Conservation (phyloP, 140 eudicot species). For the Stevia rebaudiana region DNA sequence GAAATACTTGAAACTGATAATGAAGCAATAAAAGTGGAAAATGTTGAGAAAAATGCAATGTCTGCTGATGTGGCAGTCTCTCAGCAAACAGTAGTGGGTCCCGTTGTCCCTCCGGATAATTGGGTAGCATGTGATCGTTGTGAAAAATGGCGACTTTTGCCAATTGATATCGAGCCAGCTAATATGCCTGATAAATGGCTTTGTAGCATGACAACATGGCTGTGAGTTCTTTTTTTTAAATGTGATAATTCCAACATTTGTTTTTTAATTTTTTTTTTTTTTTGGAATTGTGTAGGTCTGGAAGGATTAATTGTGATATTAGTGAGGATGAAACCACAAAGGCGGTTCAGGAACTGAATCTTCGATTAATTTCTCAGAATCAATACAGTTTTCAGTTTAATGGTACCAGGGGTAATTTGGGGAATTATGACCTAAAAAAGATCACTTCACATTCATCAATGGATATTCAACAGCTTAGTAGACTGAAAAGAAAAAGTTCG, state of each 20-base stretch:
- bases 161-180: slow-evolving; percentile 46
- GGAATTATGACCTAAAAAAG: slow-evolving; percentile 13
- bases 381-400: slow-evolving; percentile 26
- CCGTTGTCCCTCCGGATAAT: slow-evolving; percentile 40
- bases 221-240: slow-evolving; percentile 54
- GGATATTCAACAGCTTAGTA: slow-evolving; percentile 18
- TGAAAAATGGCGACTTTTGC: slow-evolving; percentile 82
- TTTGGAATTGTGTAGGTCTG: slow-evolving; percentile 53
- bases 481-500: slow-evolving; percentile 30
- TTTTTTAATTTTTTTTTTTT: not conserved
- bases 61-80: slow-evolving; percentile 24
- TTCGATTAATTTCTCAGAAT: slow-evolving; percentile 29
- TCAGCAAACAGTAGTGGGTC: slow-evolving; percentile 26
- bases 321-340: slow-evolving; percentile 72
- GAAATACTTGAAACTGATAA: slow-evolving; percentile 35
- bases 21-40: slow-evolving; percentile 36
- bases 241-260: not conserved
- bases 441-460: slow-evolving; percentile 35
- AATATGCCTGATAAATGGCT: slow-evolving; percentile 66
- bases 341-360: slow-evolving; percentile 39
- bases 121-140: slow-evolving; percentile 91
- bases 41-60: slow-evolving; percentile 22
- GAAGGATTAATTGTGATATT: slow-evolving; percentile 68
- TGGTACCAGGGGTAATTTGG: slow-evolving; percentile 7
- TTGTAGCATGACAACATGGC: slow-evolving; percentile 86